Percentiles rank a stretch among this genome's conserved stretches.
Evolutionary conservation across 257 asterid species (phyloP).

Genomic region (Ilex aquifolium): DNA sequence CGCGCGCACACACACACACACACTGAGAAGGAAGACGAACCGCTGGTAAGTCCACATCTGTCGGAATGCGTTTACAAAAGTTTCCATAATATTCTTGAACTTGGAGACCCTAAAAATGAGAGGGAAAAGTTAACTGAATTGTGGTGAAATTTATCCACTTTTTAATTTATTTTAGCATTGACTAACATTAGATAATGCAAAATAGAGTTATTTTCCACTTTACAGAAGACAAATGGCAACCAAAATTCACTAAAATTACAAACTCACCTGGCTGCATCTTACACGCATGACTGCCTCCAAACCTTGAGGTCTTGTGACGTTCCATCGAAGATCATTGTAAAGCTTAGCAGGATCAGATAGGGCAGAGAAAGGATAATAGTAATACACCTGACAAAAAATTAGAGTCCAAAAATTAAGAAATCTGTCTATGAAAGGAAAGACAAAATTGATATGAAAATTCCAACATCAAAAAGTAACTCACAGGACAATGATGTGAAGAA

Average conservation of each 20-base stretch:
- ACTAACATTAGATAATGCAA: too few species aligned
- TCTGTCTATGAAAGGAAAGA: not conserved
- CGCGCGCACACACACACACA: too few species aligned
- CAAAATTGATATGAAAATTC: not conserved
- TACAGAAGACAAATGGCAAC: slow-evolving; percentile 13
- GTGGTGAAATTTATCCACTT: too few species aligned
- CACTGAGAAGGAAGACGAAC: slow-evolving; percentile 22
- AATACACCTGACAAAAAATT: slow-evolving; percentile 53
- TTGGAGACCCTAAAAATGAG: slow-evolving; percentile 75
- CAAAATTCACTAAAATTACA: slow-evolving; percentile 12
- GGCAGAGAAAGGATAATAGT: slow-evolving; percentile 93
- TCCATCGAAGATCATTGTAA: slow-evolving; percentile 98
- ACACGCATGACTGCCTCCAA: slow-evolving; percentile 99
- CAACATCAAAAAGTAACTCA: not conserved
- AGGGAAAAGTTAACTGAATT: slow-evolving; percentile 1
- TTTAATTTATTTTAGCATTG: too few species aligned
- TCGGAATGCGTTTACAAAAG: slow-evolving; percentile 94
- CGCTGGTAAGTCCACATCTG: slow-evolving; percentile 96
- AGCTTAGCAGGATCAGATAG: slow-evolving; percentile 92
- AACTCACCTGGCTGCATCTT: slow-evolving; percentile 92
- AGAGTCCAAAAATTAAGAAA: not conserved
- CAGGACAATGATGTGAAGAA: not conserved
- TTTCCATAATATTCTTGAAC: slow-evolving; percentile 94
- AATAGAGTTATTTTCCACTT: not conserved
- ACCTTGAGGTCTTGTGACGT: slow-evolving; percentile 95